Percentiles rank a stretch among this genome's conserved stretches.
Conservation (phyloP, 129 eudicot species). For the Centaurea solstitialis region DNA sequence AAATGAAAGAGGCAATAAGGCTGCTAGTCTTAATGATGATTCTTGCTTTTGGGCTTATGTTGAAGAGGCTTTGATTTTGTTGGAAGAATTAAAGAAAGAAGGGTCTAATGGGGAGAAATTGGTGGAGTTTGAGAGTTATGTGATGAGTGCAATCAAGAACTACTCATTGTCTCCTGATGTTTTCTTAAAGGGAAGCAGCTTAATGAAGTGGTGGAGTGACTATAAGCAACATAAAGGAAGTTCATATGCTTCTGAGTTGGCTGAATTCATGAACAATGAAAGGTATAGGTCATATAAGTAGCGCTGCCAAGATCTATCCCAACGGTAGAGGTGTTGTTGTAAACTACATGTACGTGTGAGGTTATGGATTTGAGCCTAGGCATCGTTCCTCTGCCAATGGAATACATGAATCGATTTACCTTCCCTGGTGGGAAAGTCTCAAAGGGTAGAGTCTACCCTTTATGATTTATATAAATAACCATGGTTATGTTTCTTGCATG, state of each 20-base stretch:
- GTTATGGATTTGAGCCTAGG: too few species aligned
- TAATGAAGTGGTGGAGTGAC: conserved; percentile 41
- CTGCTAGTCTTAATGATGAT: conserved; percentile 48
- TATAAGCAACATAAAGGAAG: background rate
- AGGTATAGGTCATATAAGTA: background rate
- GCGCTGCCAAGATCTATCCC: too few species aligned
- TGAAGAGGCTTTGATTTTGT: conserved; percentile 47
- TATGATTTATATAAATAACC: too few species aligned
- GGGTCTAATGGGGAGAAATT: background rate
- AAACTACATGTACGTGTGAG: too few species aligned
- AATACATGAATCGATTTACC: too few species aligned
- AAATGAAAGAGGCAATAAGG: conserved; percentile 7
- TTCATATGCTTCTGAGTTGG: conserved; percentile 10
- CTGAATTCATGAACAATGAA: conserved; percentile 21
- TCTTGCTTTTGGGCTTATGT: conserved; percentile 69
- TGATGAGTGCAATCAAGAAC: conserved; percentile 19
- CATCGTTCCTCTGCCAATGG: too few species aligned
- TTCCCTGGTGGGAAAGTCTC: too few species aligned
- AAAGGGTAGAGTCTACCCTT: too few species aligned
- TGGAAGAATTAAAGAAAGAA: conserved; percentile 16
- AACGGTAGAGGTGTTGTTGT: too few species aligned
- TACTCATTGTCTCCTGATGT: conserved; percentile 37
- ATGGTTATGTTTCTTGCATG: too few species aligned
- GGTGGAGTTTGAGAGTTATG: conserved; percentile 37
- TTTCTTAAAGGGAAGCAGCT: conserved; percentile 34